Base-by-base conservation (phyloP, 192 early-diverging fungal genomes). In the Coemansia sp. region DNA sequence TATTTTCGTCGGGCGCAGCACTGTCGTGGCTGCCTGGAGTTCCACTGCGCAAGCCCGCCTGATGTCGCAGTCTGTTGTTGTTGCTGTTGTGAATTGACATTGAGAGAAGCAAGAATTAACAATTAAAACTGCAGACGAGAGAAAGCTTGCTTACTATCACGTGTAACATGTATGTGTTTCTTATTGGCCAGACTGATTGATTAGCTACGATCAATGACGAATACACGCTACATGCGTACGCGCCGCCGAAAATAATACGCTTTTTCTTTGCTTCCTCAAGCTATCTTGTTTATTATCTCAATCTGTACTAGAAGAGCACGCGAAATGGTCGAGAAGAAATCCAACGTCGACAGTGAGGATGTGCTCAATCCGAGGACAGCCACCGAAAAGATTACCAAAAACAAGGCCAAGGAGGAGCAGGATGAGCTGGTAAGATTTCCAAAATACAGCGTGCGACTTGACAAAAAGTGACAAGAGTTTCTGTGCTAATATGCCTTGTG, bases 371-470 rank as follows among this genome's bases (percentile, higher is more conserved):
- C 81, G 33, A 82, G 70, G 63, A 78, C 71, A 0, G 72, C 72
- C 19, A 56, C 75, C 11, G 72, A 82, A 43, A 74, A 77, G 46
- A 57, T 75, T 33, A 63, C 70, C 60, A 72, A 82, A 59, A 78
- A 82, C 55, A 82, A 82, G 35, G 66, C 67, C 62, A 82, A 82
- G 68, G 67, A 78, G 36, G 68, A 77, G 63, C 52, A 59, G 68
- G 81, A 82, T 54, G 81, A 82, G 66, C 53, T 78, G 70, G 80
- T 76, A 76, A 76, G 73, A 34, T 35, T 60, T 40, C 9, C 36
- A 53, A 21, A 18, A 43, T n/a, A n/a, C n/a, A n/a, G n/a, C n/a
- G n/a, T n/a, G n/a, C n/a, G n/a, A n/a, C n/a, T n/a, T n/a, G n/a
- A 19, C 8, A 43, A 32, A 32, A 32, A 32, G 29, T 24, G 19